Evolutionary conservation across 1,284 basidiomycete species (phyloP).

Genomic region (Papiliotrema laurentii): DNA sequence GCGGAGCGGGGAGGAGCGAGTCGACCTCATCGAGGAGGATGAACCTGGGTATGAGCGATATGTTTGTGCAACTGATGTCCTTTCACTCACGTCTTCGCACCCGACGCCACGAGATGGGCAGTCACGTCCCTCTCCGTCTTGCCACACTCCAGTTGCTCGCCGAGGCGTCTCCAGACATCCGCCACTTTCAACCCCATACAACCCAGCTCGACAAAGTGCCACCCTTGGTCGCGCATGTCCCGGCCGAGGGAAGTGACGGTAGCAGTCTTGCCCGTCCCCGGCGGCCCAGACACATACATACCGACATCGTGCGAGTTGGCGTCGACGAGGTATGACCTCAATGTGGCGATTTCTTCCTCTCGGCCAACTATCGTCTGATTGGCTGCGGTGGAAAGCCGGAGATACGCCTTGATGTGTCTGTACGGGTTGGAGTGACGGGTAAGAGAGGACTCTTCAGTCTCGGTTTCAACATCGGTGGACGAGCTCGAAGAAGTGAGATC

Average conservation of each 20-base stretch:
- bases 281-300: conserved; percentile 48
- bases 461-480: conserved; percentile 2
- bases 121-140: conserved; percentile 30
- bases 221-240: conserved; percentile 25
- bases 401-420: conserved; percentile 39
- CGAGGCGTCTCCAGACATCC: conserved; percentile 38
- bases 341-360: conserved; percentile 36
- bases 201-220: conserved; percentile 41
- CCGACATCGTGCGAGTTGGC: conserved; percentile 26
- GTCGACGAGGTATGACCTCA: conserved; percentile 34
- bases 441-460: conserved; percentile 4
- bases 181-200: conserved; percentile 44
- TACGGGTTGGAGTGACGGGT: conserved; percentile 31
- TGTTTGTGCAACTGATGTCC: conserved; percentile 5
- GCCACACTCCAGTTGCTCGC: conserved; percentile 30
- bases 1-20: conserved; percentile 42
- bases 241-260: conserved; percentile 38
- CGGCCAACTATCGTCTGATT: conserved; percentile 36
- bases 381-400: conserved; percentile 33
- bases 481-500: conserved; percentile 2
- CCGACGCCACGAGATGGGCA: conserved; percentile 13
- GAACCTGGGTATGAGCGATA: conserved; percentile 17
- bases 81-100: conserved; percentile 21
- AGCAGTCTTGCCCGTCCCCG: conserved; percentile 50
- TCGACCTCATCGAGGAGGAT: conserved; percentile 49